Evolutionary conservation across 2,329 filamentous ascomycete species (phyloP).

Genomic region (Achaetomium macrosporum): DNA sequence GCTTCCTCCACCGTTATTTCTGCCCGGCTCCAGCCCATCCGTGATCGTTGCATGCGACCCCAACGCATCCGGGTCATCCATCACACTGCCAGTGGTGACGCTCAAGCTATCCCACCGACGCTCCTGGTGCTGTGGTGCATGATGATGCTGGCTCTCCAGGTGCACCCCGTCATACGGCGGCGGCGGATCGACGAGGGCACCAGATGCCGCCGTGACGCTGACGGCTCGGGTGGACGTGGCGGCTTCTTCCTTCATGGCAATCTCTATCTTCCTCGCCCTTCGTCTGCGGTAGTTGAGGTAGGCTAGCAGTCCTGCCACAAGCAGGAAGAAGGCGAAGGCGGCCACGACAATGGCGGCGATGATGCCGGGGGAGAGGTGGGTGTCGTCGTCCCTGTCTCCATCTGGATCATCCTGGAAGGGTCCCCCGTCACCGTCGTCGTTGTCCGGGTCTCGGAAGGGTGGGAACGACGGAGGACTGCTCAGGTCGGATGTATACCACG

Average conservation of each 20-base stretch:
- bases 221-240: not conserved
- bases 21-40: constrained; percentile 11
- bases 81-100: not conserved
- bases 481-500: not conserved
- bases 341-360: constrained; percentile 9
- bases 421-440: not conserved
- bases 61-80: constrained; percentile 4
- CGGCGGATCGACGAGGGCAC: constrained; percentile 6
- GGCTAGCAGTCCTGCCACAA: not conserved
- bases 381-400: not conserved
- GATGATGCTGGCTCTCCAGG: not conserved
- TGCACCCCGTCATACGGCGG: constrained; percentile 14
- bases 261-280: not conserved
- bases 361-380: not conserved
- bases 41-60: constrained; percentile 12
- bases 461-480: not conserved
- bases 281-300: not conserved
- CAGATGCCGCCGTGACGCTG: not conserved
- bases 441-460: not conserved
- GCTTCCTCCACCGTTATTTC: not conserved
- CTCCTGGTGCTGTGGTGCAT: not conserved
- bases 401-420: not conserved
- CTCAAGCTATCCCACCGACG: not conserved
- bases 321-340: constrained; percentile 1
- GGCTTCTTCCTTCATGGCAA: constrained; percentile 8